phyloP scores from a whole-genome alignment of 306 rosid genomes.

The Spatholobus suberectus region DNA sequence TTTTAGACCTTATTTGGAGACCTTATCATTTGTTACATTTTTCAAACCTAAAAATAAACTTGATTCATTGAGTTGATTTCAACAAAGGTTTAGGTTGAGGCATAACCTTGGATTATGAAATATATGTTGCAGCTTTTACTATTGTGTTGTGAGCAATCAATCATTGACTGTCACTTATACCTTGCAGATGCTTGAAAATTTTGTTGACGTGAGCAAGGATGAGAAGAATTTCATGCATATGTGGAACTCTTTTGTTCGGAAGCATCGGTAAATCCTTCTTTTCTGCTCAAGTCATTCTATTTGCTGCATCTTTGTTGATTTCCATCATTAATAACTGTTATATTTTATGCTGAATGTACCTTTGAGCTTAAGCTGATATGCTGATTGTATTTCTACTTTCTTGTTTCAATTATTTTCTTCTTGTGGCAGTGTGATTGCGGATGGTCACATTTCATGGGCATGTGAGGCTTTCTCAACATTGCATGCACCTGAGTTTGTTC shows the following conservation, averaged over 20 bases:
- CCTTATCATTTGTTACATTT: not conserved
- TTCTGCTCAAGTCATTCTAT: not conserved
- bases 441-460: constrained; percentile 91
- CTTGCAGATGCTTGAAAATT: constrained; percentile 89
- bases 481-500: constrained; percentile 68
- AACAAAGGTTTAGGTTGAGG: not conserved
- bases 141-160: constrained; percentile 24
- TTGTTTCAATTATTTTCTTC: constrained; percentile 24
- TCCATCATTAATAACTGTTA: not conserved
- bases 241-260: constrained; percentile 93
- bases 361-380: constrained; percentile 26
- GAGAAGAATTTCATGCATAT: constrained; percentile 90
- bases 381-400: not conserved
- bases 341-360: not conserved
- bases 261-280: constrained; percentile 68
- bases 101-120: not conserved
- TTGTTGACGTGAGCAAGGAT: constrained; percentile 80
- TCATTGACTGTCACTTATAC: constrained; percentile 13
- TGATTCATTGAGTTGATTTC: not conserved
- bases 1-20: not conserved
- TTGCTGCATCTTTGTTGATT: not conserved
- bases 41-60: not conserved
- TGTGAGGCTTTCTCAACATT: constrained; percentile 80
- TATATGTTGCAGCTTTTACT: not conserved
- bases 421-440: constrained; percentile 62